phyloP scores from a whole-genome alignment of 306 rosid species.

The Medicago lupulina region DNA sequence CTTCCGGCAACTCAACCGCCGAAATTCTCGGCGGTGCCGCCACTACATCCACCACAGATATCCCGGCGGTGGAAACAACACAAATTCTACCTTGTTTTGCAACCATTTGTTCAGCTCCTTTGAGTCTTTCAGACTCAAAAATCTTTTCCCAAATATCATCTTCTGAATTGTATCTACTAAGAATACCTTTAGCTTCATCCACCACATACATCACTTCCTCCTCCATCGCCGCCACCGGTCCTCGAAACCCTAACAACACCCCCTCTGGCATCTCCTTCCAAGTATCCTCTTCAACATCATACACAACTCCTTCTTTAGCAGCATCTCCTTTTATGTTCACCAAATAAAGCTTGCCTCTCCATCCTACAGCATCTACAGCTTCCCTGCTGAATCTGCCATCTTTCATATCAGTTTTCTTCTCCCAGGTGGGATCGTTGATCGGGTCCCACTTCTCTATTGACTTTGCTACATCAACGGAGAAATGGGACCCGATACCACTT shows the following conservation, averaged over 20 bases:
- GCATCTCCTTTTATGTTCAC: constrained; percentile 77
- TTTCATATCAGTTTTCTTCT: constrained; percentile 47
- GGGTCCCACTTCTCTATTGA: constrained; percentile 64
- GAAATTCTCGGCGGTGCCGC: constrained; percentile 43
- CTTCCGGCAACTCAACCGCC: constrained; percentile 61
- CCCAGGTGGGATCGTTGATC: constrained; percentile 43
- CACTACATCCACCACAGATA: constrained; percentile 66
- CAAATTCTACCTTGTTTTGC: constrained; percentile 66
- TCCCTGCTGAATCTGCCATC: constrained; percentile 78
- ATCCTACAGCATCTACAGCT: constrained; percentile 83
- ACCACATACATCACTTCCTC: constrained; percentile 74
- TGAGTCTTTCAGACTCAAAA: constrained; percentile 47
- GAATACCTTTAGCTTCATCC: constrained; percentile 60
- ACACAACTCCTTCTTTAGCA: constrained; percentile 63
- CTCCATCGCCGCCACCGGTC: constrained; percentile 92
- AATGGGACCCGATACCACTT: constrained; percentile 78
- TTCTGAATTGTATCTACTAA: constrained; percentile 53
- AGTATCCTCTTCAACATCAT: constrained; percentile 55
- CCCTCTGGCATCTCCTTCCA: constrained; percentile 87
- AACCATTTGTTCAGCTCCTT: constrained; percentile 71
- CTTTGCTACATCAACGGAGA: constrained; percentile 60
- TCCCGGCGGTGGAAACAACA: constrained; percentile 55
- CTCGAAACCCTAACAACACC: constrained; percentile 79
- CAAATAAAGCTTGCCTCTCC: constrained; percentile 81
- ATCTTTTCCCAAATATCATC: constrained; percentile 68